These are phyloP conservation scores for Suillus plorans DNA, from an alignment of 768 basidiomycete species.

Conservation along the genomic window DNA sequence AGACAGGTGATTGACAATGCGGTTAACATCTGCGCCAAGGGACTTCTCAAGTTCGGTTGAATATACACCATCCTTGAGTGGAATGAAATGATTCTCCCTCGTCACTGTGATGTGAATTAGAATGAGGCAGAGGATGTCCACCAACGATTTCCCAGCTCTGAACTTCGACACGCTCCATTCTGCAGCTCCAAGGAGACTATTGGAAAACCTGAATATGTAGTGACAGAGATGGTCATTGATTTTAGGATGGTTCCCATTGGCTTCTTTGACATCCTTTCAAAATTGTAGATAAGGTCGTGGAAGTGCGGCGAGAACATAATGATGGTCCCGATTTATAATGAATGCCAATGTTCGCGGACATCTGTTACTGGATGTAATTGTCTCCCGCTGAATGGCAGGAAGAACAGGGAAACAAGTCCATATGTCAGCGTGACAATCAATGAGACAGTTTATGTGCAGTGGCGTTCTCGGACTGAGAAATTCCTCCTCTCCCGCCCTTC, in stretches of 20 bases:
- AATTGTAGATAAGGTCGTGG: constrained; percentile 41
- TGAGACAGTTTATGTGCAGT: constrained; percentile 49
- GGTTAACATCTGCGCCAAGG: constrained; percentile 57
- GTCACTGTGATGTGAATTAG: constrained; percentile 64
- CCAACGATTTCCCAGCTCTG: constrained; percentile 59
- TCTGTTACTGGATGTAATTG: constrained; percentile 35
- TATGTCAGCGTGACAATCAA: constrained; percentile 57
- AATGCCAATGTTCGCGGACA: constrained; percentile 40
- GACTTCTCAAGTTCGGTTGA: constrained; percentile 50
- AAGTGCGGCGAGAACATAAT: constrained; percentile 45
- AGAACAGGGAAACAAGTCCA: constrained; percentile 64
- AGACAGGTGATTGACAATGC: too few species aligned
- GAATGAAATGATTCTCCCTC: constrained; percentile 59
- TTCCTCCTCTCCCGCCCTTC: constrained; percentile 28
- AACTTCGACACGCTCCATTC: constrained; percentile 38
- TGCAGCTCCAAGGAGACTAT: constrained; percentile 12
- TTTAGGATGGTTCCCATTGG: constrained; percentile 47
- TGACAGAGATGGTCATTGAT: constrained; percentile 34
- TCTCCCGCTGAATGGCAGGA: constrained; percentile 48
- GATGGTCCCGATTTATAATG: constrained; percentile 39
- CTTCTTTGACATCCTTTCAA: constrained; percentile 52
- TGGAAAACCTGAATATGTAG: constrained; percentile 28
- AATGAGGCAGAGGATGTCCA: constrained; percentile 58
- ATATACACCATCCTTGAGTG: constrained; percentile 56
- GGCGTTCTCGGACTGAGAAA: constrained; percentile 11